These are phyloP conservation scores for Cryptococcus depauperatus DNA, from an alignment of 1,284 basidiomycete species.

Conservation along the genomic window DNA sequence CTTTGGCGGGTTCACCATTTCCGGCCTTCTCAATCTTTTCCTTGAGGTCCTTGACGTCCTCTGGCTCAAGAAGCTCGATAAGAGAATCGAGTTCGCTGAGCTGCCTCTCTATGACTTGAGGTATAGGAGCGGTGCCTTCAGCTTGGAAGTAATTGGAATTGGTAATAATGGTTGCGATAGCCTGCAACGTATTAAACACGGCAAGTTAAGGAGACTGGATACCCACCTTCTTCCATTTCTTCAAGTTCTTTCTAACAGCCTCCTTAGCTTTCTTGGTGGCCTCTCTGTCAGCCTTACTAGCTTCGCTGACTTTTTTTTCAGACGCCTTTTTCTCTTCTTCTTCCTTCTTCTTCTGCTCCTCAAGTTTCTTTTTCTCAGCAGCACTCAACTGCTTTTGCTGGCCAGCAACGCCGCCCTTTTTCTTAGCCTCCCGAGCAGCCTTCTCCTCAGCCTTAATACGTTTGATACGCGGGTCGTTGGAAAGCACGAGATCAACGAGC, in stretches of 20 bases:
- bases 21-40: constrained; percentile 49
- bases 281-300: constrained; percentile 54
- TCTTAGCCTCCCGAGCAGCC: constrained; percentile 88
- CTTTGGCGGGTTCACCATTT: constrained; percentile 44
- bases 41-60: constrained; percentile 50
- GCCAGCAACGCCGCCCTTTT: constrained; percentile 52
- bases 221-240: constrained; percentile 50
- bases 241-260: constrained; percentile 52
- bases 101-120: constrained; percentile 49
- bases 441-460: constrained; percentile 96
- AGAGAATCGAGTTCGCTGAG: constrained; percentile 52
- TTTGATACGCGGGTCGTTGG: constrained; percentile 90
- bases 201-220: neutral
- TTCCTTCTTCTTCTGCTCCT: constrained; percentile 63
- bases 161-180: constrained; percentile 48
- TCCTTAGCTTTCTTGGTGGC: constrained; percentile 93
- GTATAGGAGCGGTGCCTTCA: constrained; percentile 46
- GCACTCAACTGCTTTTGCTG: constrained; percentile 52
- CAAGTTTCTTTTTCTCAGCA: constrained; percentile 65
- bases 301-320: constrained; percentile 46
- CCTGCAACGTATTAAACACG: constrained; percentile 10
- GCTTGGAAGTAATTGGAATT: constrained; percentile 53
- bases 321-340: constrained; percentile 79
- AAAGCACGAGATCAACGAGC: constrained; percentile 80
- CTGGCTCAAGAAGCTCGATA: constrained; percentile 49